Conservation (phyloP, 768 basidiomycete species). For the Nevesoporus exiguus region DNA sequence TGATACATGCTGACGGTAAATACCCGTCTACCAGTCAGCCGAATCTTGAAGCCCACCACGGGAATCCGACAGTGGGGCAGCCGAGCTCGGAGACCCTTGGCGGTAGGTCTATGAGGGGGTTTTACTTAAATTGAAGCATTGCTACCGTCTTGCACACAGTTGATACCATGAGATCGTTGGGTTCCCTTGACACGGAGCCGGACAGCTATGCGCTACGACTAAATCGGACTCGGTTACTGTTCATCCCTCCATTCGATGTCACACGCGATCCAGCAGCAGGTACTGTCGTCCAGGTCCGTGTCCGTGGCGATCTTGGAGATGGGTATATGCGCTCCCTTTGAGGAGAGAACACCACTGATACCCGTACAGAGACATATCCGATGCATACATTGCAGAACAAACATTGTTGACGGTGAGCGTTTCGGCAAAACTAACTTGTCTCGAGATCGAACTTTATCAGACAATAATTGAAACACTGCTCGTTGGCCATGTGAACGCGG, state of each 20-base stretch:
- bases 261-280: constrained; percentile 7
- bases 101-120: background rate
- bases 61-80: background rate
- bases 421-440: background rate
- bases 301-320: constrained; percentile 13
- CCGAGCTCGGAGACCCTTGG: background rate
- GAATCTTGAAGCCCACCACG: too few relatives aligned
- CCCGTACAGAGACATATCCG: constrained; percentile 2
- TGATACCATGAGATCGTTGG: background rate
- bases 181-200: background rate
- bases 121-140: background rate
- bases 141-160: background rate
- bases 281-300: constrained; percentile 24
- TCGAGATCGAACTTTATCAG: constrained; percentile 5
- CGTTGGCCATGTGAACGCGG: constrained; percentile 16
- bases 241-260: constrained; percentile 12
- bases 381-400: constrained; percentile 9
- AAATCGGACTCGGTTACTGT: constrained; percentile 26
- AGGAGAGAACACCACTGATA: background rate
- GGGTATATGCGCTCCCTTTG: constrained; percentile 18
- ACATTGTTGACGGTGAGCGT: constrained; percentile 21
- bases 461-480: constrained; percentile 26
- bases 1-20: background rate
- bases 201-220: constrained; percentile 14
- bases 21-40: background rate